Evolutionary conservation across 2,329 filamentous ascomycete genomes (phyloP).

Genomic region (Cylindrodendrum hubeiense): DNA sequence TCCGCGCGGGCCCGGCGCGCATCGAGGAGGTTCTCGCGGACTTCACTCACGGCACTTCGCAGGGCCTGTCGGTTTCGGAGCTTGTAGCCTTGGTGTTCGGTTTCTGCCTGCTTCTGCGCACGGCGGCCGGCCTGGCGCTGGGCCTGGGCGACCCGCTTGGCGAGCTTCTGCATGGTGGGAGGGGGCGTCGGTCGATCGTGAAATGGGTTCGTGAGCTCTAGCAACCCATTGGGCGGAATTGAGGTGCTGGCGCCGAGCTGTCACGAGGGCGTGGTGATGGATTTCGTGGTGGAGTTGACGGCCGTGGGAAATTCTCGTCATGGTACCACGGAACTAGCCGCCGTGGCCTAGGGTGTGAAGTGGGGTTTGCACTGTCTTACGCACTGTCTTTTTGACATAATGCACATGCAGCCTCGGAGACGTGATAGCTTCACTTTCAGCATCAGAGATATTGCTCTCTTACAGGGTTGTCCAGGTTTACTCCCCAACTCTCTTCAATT

Average conservation of each 20-base stretch:
- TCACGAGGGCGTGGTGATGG: slow-evolving; percentile 38
- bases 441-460: too few relatives aligned
- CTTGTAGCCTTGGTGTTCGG: slow-evolving; percentile 45
- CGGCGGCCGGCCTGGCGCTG: slow-evolving; percentile 72
- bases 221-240: slow-evolving; percentile 41
- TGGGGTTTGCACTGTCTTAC: slow-evolving; percentile 22
- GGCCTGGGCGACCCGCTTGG: slow-evolving; percentile 74
- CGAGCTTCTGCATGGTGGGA: slow-evolving; percentile 75
- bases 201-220: slow-evolving; percentile 36
- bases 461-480: background rate
- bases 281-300: slow-evolving; percentile 42
- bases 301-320: slow-evolving; percentile 45
- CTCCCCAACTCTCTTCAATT: too few relatives aligned
- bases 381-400: slow-evolving; percentile 11
- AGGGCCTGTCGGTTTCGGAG: slow-evolving; percentile 49
- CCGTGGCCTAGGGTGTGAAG: slow-evolving; percentile 19
- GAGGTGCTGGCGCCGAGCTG: slow-evolving; percentile 39
- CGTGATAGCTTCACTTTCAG: slow-evolving; percentile 20
- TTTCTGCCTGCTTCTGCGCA: slow-evolving; percentile 53
- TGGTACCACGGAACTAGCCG: slow-evolving; percentile 37
- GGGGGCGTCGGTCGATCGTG: slow-evolving; percentile 22
- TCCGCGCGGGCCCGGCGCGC: slow-evolving; percentile 71
- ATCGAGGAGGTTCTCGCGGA: slow-evolving; percentile 52
- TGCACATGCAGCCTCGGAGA: background rate
- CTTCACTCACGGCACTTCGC: slow-evolving; percentile 47